These are phyloP conservation scores for Xylariomycetidae sp. DNA, from an alignment of 2,329 filamentous ascomycete genomes.

Conservation along the genomic window DNA sequence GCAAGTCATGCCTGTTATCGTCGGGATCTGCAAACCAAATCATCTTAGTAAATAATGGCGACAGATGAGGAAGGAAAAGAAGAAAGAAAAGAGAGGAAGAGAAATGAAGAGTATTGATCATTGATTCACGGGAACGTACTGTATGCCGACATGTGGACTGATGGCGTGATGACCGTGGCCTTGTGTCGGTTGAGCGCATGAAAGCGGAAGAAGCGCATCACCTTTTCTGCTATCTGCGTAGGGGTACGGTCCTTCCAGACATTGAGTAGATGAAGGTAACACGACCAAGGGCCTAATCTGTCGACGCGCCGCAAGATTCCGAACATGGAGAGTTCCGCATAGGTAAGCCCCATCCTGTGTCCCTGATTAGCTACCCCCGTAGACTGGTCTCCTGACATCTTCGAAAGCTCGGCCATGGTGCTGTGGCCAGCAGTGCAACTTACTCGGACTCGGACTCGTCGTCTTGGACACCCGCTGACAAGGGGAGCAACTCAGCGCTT, in stretches of 20 bases:
- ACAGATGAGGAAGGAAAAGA: too few relatives aligned
- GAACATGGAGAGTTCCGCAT: constrained; percentile 9
- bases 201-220: constrained; percentile 9
- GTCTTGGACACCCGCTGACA: constrained; percentile 10
- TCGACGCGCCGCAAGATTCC: constrained; percentile 4
- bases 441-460: constrained; percentile 11
- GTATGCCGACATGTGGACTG: constrained; percentile 9
- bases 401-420: too few relatives aligned
- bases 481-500: constrained; percentile 8
- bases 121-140: constrained; percentile 3
- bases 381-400: too few relatives aligned
- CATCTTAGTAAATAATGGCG: not conserved
- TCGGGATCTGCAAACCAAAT: constrained; percentile 4
- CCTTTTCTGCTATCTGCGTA: constrained; percentile 9
- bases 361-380: too few relatives aligned
- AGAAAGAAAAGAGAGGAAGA: too few relatives aligned
- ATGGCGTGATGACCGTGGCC: constrained; percentile 6
- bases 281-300: constrained; percentile 9
- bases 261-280: constrained; percentile 7
- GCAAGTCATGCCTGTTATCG: constrained; percentile 9
- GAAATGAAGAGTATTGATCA: too few relatives aligned
- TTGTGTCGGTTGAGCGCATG: constrained; percentile 10
- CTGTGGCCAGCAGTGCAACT: too few relatives aligned
- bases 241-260: constrained; percentile 9
- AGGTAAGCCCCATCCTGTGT: constrained; percentile 9